Percentiles rank a stretch among this genome's conserved stretches.
phyloP scores from a whole-genome alignment of 805 yeast genomes.

The Dipodascopsis uninucleata region DNA sequence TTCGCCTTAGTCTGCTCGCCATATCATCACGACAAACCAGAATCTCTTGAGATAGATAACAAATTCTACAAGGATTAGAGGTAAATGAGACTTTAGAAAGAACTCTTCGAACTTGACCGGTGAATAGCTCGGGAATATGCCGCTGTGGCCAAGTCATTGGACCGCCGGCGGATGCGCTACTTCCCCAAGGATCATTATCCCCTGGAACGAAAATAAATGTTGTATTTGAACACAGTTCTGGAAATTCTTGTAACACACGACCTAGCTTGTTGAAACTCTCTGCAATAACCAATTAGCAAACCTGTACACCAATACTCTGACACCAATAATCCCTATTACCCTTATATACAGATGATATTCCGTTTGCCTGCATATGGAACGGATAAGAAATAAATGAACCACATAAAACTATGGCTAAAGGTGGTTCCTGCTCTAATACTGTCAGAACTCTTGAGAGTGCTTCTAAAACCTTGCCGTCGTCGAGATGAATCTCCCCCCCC shows the following conservation, averaged over 20 bases:
- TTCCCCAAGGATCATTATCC: slow-evolving; percentile 88
- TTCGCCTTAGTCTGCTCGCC: slow-evolving; percentile 64
- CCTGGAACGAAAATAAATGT: slow-evolving; percentile 81
- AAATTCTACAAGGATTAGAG: slow-evolving; percentile 75
- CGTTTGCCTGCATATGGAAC: slow-evolving; percentile 54
- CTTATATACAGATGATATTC: slow-evolving; percentile 49
- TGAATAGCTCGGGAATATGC: slow-evolving; percentile 67
- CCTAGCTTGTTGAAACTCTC: slow-evolving; percentile 70
- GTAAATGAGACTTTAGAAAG: slow-evolving; percentile 53
- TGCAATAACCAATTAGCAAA: slow-evolving; percentile 30
- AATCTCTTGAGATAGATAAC: slow-evolving; percentile 80
- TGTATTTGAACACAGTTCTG: slow-evolving; percentile 48
- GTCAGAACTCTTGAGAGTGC: slow-evolving; percentile 63
- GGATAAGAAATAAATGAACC: slow-evolving; percentile 79
- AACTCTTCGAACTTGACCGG: slow-evolving; percentile 59
- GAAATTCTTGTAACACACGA: slow-evolving; percentile 55
- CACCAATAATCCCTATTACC: slow-evolving; percentile 33
- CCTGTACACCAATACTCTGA: too few species aligned
- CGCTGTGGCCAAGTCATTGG: slow-evolving; percentile 65
- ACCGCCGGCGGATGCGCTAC: slow-evolving; percentile 62
- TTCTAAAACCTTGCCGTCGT: slow-evolving; percentile 54
- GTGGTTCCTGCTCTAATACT: slow-evolving; percentile 53
- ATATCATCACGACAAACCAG: slow-evolving; percentile 69
- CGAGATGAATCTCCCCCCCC: slow-evolving; percentile 72
- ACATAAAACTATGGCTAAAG: slow-evolving; percentile 67